Conservation (phyloP, 768 basidiomycete species). For the Leccinum pellstonianum region DNA sequence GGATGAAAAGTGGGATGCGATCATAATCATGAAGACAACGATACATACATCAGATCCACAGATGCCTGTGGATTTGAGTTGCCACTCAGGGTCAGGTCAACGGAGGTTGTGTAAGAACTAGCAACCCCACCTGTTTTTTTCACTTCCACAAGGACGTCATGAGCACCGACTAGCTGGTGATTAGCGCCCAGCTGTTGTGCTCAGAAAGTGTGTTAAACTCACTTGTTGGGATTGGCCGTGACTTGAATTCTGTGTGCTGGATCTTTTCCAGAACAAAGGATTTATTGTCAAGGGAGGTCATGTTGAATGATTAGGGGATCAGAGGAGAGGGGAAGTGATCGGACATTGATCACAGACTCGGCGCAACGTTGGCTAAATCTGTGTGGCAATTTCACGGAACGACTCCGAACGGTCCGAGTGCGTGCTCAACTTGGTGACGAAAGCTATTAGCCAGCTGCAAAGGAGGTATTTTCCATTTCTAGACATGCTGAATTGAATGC, state of each 20-base stretch:
- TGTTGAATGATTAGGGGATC: constrained; percentile 29
- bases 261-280: constrained; percentile 75
- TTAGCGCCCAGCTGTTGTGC: constrained; percentile 6
- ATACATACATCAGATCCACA: constrained; percentile 80
- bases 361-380: background rate
- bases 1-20: constrained; percentile 7
- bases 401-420: constrained; percentile 5
- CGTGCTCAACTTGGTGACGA: background rate
- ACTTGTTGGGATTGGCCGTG: constrained; percentile 75
- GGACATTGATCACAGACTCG: background rate
- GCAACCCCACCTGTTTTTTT: constrained; percentile 80
- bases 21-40: constrained; percentile 3
- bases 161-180: constrained; percentile 49
- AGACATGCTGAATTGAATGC: background rate
- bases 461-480: background rate
- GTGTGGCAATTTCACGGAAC: constrained; percentile 1
- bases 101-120: constrained; percentile 1
- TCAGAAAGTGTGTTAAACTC: constrained; percentile 17
- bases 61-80: constrained; percentile 54
- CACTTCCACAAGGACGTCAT: constrained; percentile 85
- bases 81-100: constrained; percentile 10
- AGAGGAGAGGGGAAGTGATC: background rate
- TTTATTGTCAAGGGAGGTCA: constrained; percentile 60
- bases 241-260: constrained; percentile 68
- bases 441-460: background rate